These are phyloP conservation scores for Pseudopyrenochaeta lycopersici DNA, from an alignment of 2,329 filamentous ascomycete species.

Conservation along the genomic window DNA sequence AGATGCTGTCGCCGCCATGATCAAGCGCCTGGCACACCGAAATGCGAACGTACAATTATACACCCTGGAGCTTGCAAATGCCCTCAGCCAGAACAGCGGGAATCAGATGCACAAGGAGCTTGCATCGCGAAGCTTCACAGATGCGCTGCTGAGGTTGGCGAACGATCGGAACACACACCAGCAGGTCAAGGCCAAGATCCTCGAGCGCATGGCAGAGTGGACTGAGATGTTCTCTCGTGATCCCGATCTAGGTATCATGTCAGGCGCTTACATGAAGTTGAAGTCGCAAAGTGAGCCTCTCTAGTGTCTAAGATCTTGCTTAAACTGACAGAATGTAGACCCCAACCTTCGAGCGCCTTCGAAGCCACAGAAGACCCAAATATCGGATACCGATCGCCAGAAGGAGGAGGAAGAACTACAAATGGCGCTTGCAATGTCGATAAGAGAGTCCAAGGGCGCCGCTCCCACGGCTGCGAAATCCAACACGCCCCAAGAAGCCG, in stretches of 20 bases:
- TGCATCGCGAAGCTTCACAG: slow-evolving; percentile 90
- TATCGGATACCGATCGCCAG: slow-evolving; percentile 87
- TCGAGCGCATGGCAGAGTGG: slow-evolving; percentile 97
- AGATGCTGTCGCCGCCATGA: slow-evolving; percentile 87
- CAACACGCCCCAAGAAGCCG: slow-evolving; percentile 50
- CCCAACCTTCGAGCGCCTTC: slow-evolving; percentile 90
- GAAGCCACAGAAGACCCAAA: slow-evolving; percentile 89
- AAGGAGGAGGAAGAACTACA: slow-evolving; percentile 98
- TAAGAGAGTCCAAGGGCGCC: slow-evolving; percentile 78
- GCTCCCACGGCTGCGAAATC: slow-evolving; percentile 52
- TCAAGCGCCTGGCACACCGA: slow-evolving; percentile 89
- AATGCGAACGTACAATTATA: slow-evolving; percentile 97
- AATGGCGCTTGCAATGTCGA: slow-evolving; percentile 90
- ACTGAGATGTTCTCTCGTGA: slow-evolving; percentile 91
- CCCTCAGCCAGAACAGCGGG: slow-evolving; percentile 91
- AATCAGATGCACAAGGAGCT: slow-evolving; percentile 87
- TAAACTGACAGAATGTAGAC: slow-evolving; percentile 63
- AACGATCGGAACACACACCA: slow-evolving; percentile 94
- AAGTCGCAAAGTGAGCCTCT: slow-evolving; percentile 69
- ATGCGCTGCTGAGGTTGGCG: slow-evolving; percentile 88
- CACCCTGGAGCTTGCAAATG: slow-evolving; percentile 88
- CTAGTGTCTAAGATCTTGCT: neutral
- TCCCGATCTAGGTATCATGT: slow-evolving; percentile 95
- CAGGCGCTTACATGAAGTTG: slow-evolving; percentile 88
- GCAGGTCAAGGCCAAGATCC: slow-evolving; percentile 95